Percentiles rank a stretch among this genome's conserved stretches.
Conservation (phyloP, 345 rosid genomes). For the Turnera subulata region DNA sequence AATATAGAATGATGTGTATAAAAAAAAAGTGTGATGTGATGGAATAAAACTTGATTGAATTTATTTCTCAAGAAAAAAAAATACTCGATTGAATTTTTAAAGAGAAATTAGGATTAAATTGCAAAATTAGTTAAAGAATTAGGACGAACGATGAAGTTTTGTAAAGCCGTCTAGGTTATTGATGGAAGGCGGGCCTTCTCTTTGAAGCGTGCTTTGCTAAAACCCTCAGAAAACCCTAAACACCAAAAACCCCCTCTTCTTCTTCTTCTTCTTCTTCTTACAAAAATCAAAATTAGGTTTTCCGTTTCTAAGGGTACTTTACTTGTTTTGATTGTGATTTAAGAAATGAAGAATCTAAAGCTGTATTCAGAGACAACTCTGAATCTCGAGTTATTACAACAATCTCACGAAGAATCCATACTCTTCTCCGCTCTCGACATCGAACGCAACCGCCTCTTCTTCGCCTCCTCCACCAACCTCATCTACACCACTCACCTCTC, state of each 20-base stretch:
- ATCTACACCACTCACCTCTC: slow-evolving; percentile 59
- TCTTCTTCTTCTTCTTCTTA: too few relatives aligned
- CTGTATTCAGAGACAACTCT: slow-evolving; percentile 55
- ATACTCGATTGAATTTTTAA: too few relatives aligned
- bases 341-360: slow-evolving; percentile 69
- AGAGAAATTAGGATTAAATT: too few relatives aligned
- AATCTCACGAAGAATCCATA: slow-evolving; percentile 47
- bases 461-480: slow-evolving; percentile 63
- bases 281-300: neutral
- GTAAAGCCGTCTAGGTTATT: too few relatives aligned
- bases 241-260: neutral
- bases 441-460: slow-evolving; percentile 75
- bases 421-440: slow-evolving; percentile 67
- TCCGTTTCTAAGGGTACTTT: neutral
- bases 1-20: too few relatives aligned
- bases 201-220: too few relatives aligned
- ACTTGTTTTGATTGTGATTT: neutral
- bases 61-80: too few relatives aligned
- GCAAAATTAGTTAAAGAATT: too few relatives aligned
- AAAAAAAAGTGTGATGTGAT: too few relatives aligned
- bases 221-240: neutral
- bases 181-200: too few relatives aligned
- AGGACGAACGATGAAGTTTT: too few relatives aligned
- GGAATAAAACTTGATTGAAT: too few relatives aligned
- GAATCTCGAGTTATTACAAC: slow-evolving; percentile 40